phyloP scores from a whole-genome alignment of 83 land plant species.

The Diphasiastrum complanatum region DNA sequence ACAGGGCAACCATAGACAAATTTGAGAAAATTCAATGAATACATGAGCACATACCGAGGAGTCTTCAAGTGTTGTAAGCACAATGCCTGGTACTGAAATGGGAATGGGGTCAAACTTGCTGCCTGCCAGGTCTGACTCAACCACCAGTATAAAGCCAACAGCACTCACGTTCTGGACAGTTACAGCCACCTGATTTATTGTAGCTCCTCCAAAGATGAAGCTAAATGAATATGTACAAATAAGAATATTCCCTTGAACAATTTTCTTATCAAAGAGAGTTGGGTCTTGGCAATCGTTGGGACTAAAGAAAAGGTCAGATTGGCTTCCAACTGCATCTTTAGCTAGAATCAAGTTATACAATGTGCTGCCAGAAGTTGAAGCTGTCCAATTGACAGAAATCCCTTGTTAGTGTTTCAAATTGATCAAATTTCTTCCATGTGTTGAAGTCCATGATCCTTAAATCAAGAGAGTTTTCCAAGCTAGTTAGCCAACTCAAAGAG shows the following conservation, averaged over 20 bases:
- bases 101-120: slow-evolving; percentile 80
- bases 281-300: slow-evolving; percentile 73
- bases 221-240: slow-evolving; percentile 79
- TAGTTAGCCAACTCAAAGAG: not conserved
- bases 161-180: slow-evolving; percentile 67
- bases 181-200: slow-evolving; percentile 50
- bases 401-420: not conserved
- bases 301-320: slow-evolving; percentile 17
- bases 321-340: slow-evolving; percentile 11
- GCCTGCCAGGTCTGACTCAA: slow-evolving; percentile 62
- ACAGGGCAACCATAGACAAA: slow-evolving; percentile 18
- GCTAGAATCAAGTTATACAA: slow-evolving; percentile 20
- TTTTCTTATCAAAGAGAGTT: slow-evolving; percentile 47
- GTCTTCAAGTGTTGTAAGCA: slow-evolving; percentile 48
- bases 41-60: slow-evolving; percentile 44
- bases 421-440: not conserved
- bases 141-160: slow-evolving; percentile 68
- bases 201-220: slow-evolving; percentile 64
- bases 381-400: slow-evolving; percentile 16
- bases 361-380: slow-evolving; percentile 19
- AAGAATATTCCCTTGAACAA: slow-evolving; percentile 70
- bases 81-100: slow-evolving; percentile 60
- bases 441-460: not conserved
- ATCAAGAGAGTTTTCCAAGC: not conserved
- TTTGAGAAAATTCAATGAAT: not conserved